These are phyloP conservation scores for Baorangia bicolor DNA, from an alignment of 768 basidiomycete genomes.

Conservation along the genomic window DNA sequence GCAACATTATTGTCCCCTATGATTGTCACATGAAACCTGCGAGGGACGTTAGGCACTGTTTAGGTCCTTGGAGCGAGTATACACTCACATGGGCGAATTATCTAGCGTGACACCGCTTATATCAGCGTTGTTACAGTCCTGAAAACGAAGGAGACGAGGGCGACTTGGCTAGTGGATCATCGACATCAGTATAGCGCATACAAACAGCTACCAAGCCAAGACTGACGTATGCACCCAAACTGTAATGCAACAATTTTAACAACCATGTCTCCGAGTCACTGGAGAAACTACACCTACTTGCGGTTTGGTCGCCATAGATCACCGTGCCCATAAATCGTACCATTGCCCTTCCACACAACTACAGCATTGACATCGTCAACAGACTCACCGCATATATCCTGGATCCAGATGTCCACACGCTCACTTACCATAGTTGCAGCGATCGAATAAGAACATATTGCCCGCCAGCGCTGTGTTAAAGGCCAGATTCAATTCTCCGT, in stretches of 20 bases:
- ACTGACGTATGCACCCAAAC: constrained; percentile 2
- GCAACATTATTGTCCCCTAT: constrained; percentile 5
- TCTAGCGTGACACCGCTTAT: constrained; percentile 15
- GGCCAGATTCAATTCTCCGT: constrained; percentile 1
- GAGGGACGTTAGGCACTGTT: neutral
- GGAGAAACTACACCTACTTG: neutral
- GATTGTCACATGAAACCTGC: constrained; percentile 15
- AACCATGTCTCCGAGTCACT: neutral
- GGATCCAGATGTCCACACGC: neutral
- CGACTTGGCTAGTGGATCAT: neutral
- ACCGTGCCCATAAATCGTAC: constrained; percentile 9
- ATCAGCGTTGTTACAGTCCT: constrained; percentile 2
- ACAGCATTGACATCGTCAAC: neutral
- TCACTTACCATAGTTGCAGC: constrained; percentile 1
- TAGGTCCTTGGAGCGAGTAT: neutral
- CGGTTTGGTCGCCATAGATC: neutral
- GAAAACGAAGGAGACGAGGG: constrained; percentile 8
- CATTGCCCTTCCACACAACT: constrained; percentile 5
- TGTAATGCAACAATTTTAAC: neutral
- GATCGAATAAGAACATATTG: constrained; percentile 4
- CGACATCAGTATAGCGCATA: neutral
- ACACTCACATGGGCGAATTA: constrained; percentile 11
- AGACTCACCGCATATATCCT: neutral
- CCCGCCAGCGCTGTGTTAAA: neutral
- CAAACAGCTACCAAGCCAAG: neutral